Evolutionary conservation across 305 asterid species (phyloP), one percentile per base, ranked within the genome.

Genomic region (Fraxinus velutina): DNA sequence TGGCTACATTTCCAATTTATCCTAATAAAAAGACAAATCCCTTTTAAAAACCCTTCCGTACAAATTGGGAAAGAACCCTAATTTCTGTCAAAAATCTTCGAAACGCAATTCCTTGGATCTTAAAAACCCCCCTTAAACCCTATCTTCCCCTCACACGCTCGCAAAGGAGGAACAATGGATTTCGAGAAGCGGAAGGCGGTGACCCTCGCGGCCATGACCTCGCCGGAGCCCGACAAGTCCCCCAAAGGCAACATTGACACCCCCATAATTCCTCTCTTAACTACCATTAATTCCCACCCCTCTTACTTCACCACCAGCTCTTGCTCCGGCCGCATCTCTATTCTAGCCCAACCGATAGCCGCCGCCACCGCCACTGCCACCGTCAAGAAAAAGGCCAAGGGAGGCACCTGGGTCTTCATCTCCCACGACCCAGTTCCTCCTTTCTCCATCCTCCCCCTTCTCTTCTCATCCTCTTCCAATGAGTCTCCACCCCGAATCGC

Each of bases 221-320:
- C 98, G 44, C 88, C 91, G 73, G 93, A 89, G 73, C 92, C 98
- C 2, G 99, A 96, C 79, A 92, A 92, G 55, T 96, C 99, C 15
- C 99, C 98, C 0, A 96, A 94, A 85, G 99, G 99, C 78, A 85
- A 71, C 78, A 70, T 96, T 2, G 99, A 96, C 88, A 76, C 86
- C 9, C 97, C 98, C 29, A 93, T 96, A 2, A 88, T 94, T 87
- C 92, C 95, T 52, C 92, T 96, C 64, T 84, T 96, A 78, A 77
- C 83, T 76, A 80, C 93, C 68, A 84, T 96, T 86, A 96, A 94
- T 86, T 91, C 96, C 73, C 97, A 96, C 79, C 88, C 92, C 22
- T 91, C 94, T 15, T 94, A 88, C 91, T 96, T 94, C 96, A 96
- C 99, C 82, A 96, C 99, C 84, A 93, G 98, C 86, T 96, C 99